phyloP scores from a whole-genome alignment of 768 basidiomycete species.

The Guyanaporus albipodus region DNA sequence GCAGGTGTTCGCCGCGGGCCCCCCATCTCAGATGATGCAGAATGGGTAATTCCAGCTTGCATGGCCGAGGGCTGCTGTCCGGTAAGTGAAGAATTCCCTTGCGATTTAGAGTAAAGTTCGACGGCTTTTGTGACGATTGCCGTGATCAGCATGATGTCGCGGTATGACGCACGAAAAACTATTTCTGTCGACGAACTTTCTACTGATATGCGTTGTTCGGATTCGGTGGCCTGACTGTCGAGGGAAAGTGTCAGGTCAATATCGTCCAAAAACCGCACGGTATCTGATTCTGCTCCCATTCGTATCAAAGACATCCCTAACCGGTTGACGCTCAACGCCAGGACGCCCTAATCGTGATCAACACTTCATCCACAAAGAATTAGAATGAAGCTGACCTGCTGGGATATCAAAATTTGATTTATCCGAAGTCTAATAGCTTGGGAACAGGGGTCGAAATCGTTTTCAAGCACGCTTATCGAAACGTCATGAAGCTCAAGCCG shows the following conservation, averaged over 20 bases:
- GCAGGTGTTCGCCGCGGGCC: conserved; percentile 21
- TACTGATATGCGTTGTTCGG: conserved; percentile 74
- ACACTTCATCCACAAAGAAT: conserved; percentile 3
- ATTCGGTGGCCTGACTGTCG: conserved; percentile 72
- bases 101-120: conserved; percentile 59
- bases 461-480: conserved; percentile 82
- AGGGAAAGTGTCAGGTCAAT: conserved; percentile 83
- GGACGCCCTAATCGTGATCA: conserved; percentile 54
- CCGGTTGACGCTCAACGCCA: conserved; percentile 73
- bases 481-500: conserved; percentile 89
- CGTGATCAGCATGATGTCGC: conserved; percentile 87
- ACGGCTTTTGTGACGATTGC: conserved; percentile 84
- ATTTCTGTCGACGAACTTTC: conserved; percentile 80
- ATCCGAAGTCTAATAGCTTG: conserved; percentile 87
- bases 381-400: conserved; percentile 62
- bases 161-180: conserved; percentile 91
- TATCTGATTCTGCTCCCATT: conserved; percentile 82
- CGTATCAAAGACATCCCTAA: conserved; percentile 92
- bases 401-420: conserved; percentile 80
- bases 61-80: conserved; percentile 8
- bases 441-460: conserved; percentile 71
- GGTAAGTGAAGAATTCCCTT: conserved; percentile 17
- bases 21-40: conserved; percentile 3
- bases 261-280: conserved; percentile 90
- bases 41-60: conserved; percentile 1